These are phyloP conservation scores for Xylariaceae sp. DNA, from an alignment of 2,329 filamentous ascomycete genomes.

Conservation along the genomic window DNA sequence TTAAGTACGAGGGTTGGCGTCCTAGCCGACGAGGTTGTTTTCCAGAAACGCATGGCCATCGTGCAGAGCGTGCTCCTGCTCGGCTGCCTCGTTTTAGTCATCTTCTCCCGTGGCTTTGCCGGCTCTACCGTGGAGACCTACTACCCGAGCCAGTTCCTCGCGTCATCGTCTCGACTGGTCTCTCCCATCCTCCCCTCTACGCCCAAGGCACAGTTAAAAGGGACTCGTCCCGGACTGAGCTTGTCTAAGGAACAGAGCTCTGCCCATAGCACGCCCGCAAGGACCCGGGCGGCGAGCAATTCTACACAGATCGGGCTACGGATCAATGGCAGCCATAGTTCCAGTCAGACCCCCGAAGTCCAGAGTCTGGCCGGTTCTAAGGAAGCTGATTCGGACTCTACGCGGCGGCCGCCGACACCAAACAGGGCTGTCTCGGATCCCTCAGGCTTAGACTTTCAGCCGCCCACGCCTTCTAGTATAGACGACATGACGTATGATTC, in stretches of 20 bases:
- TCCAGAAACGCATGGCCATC: slow-evolving; percentile 90
- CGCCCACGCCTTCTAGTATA: slow-evolving; percentile 38
- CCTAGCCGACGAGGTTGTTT: slow-evolving; percentile 89
- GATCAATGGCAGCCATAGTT: not conserved
- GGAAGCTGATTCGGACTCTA: slow-evolving; percentile 15
- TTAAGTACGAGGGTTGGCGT: slow-evolving; percentile 82
- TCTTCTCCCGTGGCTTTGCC: slow-evolving; percentile 70
- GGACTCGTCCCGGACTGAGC: slow-evolving; percentile 5
- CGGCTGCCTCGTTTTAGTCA: slow-evolving; percentile 83
- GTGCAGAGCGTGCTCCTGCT: slow-evolving; percentile 88
- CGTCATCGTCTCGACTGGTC: slow-evolving; percentile 31
- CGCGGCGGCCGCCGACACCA: slow-evolving; percentile 27
- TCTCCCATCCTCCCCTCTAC: slow-evolving; percentile 40
- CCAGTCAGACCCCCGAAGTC: slow-evolving; percentile 29
- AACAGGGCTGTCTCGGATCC: slow-evolving; percentile 36
- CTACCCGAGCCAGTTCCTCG: slow-evolving; percentile 41
- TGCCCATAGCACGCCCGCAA: slow-evolving; percentile 12
- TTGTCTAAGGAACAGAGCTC: slow-evolving; percentile 28
- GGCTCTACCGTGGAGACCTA: slow-evolving; percentile 39
- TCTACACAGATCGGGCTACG: slow-evolving; percentile 6
- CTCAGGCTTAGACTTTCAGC: slow-evolving; percentile 28
- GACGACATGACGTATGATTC: slow-evolving; percentile 43
- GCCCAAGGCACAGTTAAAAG: slow-evolving; percentile 27
- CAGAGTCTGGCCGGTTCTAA: slow-evolving; percentile 16
- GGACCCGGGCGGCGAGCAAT: slow-evolving; percentile 1